Evolutionary conservation across 352 stramenopile species (phyloP), one percentile per base, ranked within the genome.

Genomic region (Phytopythium montanum): DNA sequence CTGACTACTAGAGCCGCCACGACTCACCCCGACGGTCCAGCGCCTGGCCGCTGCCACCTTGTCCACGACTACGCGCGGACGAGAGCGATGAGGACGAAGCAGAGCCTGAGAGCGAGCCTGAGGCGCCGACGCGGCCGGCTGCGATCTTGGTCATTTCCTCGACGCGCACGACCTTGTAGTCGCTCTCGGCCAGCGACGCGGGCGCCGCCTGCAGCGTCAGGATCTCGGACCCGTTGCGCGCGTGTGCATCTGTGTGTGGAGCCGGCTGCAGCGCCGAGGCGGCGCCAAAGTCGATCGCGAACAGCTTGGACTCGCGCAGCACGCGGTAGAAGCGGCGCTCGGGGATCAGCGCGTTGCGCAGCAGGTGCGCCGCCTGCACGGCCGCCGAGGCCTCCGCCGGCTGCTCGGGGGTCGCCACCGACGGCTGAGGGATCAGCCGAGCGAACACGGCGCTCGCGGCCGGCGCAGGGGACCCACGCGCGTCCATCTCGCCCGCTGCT

Each of bases 271-370:
- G 29, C 23, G 25, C 16, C 1, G 52, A 13, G 19, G 59, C 12
- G 14, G 59, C 66, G 21, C 61, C 69, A 62, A 82, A 83, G 49
- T 88, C 77, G 61, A 92, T 86, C 7, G 75, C 44, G 45, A 77
- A 88, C 7, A 92, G 68, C 50, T 86, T 87, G 50, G 75, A 68
- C 55, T 92, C 81, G 44, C 77, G 59, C 51, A 88, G 49, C 36
- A 92, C 79, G 42, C 81, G 81, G 53, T 92, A 92, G 72, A 88
- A 92, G 28, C 74, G 70, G 6, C 49, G 54, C 53, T 92, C 81
- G 1, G 60, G 54, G 23, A 87, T 61, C 18, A 90, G 64, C 10
- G 72, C 69, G 41, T 76, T 70, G 23, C 61, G 68, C 55, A 80
- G 45, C 34, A 68, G 59, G 3, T 61, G 46, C 3, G 65, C 59